phyloP scores from a whole-genome alignment of 441 rosid species.

The Adansonia gregorii region DNA sequence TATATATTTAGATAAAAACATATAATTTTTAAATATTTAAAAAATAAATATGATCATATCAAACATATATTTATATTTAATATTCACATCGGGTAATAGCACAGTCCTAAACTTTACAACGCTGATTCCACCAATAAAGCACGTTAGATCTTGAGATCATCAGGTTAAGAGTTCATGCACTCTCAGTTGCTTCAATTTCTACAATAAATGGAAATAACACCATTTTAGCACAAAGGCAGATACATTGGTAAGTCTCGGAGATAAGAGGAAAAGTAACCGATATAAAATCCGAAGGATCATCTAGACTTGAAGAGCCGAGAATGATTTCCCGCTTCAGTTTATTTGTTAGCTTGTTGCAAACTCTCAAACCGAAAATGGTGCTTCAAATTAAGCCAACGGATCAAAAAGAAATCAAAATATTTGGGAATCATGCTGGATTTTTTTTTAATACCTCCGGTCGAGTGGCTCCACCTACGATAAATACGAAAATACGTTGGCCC shows the following conservation, averaged over 20 bases:
- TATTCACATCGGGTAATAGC: too few species aligned
- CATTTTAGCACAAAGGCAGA: not conserved
- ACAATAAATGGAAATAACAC: conserved; percentile 30
- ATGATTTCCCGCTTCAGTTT: conserved; percentile 86
- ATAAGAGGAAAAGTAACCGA: conserved; percentile 46
- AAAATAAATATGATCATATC: too few species aligned
- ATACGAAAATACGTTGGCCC: conserved; percentile 91
- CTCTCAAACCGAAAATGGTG: conserved; percentile 60
- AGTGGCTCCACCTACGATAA: conserved; percentile 88
- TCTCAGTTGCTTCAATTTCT: conserved; percentile 85
- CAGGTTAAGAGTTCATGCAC: conserved; percentile 70
- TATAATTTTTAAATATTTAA: too few species aligned
- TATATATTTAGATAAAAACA: too few species aligned
- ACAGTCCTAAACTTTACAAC: too few species aligned
- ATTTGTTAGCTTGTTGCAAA: conserved; percentile 78
- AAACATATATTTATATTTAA: too few species aligned
- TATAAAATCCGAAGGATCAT: conserved; percentile 84
- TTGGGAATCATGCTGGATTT: not conserved
- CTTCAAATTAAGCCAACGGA: not conserved
- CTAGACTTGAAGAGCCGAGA: conserved; percentile 84
- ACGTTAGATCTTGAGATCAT: conserved; percentile 63
- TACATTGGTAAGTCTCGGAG: too few species aligned
- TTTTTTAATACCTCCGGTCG: conserved; percentile 75
- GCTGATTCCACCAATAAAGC: too few species aligned
- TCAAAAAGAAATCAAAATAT: not conserved